Base-by-base conservation (phyloP, 176 grass and related monocot genomes). In the Tuctoria greenei region DNA sequence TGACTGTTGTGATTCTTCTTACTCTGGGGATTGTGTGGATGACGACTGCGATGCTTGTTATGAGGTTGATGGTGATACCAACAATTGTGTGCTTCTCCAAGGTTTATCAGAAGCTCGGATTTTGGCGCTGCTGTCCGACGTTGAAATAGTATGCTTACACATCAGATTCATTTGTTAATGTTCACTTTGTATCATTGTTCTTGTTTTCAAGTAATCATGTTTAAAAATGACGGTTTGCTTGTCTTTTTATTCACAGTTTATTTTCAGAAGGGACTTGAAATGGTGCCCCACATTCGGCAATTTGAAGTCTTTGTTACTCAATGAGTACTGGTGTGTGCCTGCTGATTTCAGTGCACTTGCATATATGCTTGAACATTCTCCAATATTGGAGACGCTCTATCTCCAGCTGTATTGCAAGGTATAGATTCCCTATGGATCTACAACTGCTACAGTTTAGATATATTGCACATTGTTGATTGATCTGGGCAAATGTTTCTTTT, bases 311-410 rank as follows among this genome's bases (percentile, higher is more conserved):
- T 69, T 59, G 6, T 15, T 34, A 34, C 38, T 58, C 21, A 23
- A 44, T 2, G 24, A 40, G 0, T 67, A 55, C 21, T 59, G 51
- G 51, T 79, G 37, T 5, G 6, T 16, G 3, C 8, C 8, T 69
- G 13, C 25, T 21, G 76, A 79, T 39, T 44, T 68, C 5, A 18
- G 11, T 34, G 63, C 64, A 14, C 15, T 79, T 18, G 16, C 16
- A 44, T 67, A 26, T 36, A 79, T 79, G 55, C 64, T 79, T 26
- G 15, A 57, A 43, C 52, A 77, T 46, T 65, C 34, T 18, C 45
- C 75, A 18, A 27, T 78, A 68, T 12, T 79, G 56, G 64, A 69
- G 43, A n/a, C n/a, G 6, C 76, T 79, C 38, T 45, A 38, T 43
- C 51, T 79, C 67, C 38, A 79, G 13, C 18, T 69, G n/a, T 41